phyloP scores from a whole-genome alignment of 768 basidiomycete species.

The Kwoniella botswanensis region DNA sequence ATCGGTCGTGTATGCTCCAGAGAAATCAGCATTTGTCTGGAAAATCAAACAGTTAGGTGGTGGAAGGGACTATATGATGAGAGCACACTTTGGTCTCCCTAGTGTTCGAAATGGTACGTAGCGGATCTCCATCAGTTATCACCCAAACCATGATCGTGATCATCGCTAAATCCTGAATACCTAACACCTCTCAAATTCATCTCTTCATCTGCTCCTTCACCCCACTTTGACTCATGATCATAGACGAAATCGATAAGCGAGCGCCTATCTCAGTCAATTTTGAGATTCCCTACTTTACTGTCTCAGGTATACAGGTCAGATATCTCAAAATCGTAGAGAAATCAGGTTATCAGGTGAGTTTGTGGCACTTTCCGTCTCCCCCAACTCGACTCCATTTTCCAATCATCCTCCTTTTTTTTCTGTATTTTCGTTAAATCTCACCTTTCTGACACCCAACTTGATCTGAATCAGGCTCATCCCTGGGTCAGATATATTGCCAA shows the following conservation, averaged over 20 bases:
- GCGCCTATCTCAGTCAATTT: conserved; percentile 97
- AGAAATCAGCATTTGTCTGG: conserved; percentile 98
- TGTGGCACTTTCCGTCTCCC: conserved; percentile 64
- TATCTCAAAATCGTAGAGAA: conserved; percentile 99
- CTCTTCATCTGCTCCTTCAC: too few species aligned
- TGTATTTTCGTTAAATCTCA: background rate
- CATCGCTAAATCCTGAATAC: too few species aligned
- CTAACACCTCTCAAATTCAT: too few species aligned
- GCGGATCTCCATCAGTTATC: too few species aligned
- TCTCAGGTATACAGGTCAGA: conserved; percentile 96
- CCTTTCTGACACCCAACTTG: background rate
- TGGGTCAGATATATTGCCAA: conserved; percentile 96
- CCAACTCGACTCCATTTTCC: background rate
- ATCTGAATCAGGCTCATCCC: conserved; percentile 48
- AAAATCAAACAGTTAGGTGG: conserved; percentile 98
- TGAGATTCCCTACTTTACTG: conserved; percentile 98
- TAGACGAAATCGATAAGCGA: conserved; percentile 80
- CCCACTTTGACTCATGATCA: too few species aligned
- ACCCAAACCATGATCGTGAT: too few species aligned
- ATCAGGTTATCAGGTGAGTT: conserved; percentile 71
- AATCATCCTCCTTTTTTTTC: background rate
- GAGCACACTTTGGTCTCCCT: conserved; percentile 95
- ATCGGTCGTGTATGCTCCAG: conserved; percentile 93
- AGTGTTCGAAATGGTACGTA: conserved; percentile 84
- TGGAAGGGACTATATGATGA: conserved; percentile 94